A percentile compares a stretch with the other conserved stretches of the same genome.
phyloP scores from a whole-genome alignment of 169 alveolate genomes.

The Plasmodium gonderi region DNA sequence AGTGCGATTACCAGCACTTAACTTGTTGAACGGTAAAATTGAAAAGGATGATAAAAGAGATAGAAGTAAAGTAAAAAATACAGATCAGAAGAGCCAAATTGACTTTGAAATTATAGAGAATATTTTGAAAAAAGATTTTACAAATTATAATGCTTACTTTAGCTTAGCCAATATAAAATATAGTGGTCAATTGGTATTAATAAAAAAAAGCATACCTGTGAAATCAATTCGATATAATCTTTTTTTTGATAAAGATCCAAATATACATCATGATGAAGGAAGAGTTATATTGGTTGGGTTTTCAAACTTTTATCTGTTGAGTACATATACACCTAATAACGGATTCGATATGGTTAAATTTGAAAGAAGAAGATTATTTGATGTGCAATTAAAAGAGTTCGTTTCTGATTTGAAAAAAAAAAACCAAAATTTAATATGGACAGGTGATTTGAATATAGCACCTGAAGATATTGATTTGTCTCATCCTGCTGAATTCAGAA shows the following conservation, averaged over 20 bases:
- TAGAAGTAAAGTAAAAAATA: constrained; percentile 37
- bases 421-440: constrained; percentile 32
- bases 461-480: constrained; percentile 69
- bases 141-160: constrained; percentile 52
- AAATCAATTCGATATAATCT: constrained; percentile 48
- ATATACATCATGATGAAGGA: constrained; percentile 64
- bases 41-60: constrained; percentile 19
- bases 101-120: constrained; percentile 28
- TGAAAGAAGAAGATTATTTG: constrained; percentile 63
- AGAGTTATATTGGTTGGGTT: constrained; percentile 37
- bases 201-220: constrained; percentile 27
- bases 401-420: constrained; percentile 16
- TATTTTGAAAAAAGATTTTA: constrained; percentile 54
- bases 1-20: constrained; percentile 59
- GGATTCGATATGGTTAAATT: constrained; percentile 39
- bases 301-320: constrained; percentile 15
- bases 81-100: constrained; percentile 46
- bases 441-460: constrained; percentile 70
- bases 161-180: constrained; percentile 74
- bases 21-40: neutral
- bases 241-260: constrained; percentile 14
- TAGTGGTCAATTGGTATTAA: constrained; percentile 56
- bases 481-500: constrained; percentile 68
- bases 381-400: constrained; percentile 33
- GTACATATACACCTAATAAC: constrained; percentile 67